Conservation (phyloP, 73 alveolate species). For the Tetrahymena malaccensis region DNA sequence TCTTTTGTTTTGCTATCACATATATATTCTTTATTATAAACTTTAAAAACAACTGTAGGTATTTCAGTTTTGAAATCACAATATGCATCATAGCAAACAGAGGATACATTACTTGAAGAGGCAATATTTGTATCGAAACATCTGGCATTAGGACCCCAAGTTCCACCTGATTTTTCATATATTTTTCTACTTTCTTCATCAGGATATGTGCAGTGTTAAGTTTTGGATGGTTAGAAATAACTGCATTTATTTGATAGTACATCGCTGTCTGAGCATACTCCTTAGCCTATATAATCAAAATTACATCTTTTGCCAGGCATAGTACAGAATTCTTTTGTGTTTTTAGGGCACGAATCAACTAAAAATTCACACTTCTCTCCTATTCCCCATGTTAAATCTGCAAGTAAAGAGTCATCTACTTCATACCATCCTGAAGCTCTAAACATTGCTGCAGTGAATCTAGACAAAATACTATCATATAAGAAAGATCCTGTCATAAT, state of each 20-base stretch:
- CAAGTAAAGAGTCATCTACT: conserved; percentile 10
- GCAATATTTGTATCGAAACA: not conserved
- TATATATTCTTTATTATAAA: not conserved
- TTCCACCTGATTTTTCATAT: not conserved
- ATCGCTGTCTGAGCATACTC: conserved; percentile 2
- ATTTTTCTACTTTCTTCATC: not conserved
- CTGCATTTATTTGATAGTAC: conserved; percentile 1
- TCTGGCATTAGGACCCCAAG: not conserved
- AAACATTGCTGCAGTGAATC: conserved; percentile 16
- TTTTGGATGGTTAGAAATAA: not conserved
- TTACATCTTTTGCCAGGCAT: conserved; percentile 5
- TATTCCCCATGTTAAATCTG: conserved; percentile 30
- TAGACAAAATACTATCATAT: not conserved
- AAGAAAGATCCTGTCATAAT: conserved; percentile 27
- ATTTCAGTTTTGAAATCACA: not conserved
- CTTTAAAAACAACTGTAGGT: not conserved
- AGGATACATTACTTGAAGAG: not conserved
- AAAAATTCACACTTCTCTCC: conserved; percentile 17
- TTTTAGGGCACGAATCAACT: not conserved
- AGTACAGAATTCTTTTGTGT: conserved; percentile 3
- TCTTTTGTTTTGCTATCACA: not conserved
- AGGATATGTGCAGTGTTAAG: not conserved
- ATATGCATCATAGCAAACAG: not conserved
- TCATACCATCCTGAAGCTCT: conserved; percentile 34
- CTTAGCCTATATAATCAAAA: conserved; percentile 22